Percentiles rank a stretch among this genome's conserved stretches.
Evolutionary conservation across 73 alveolate genomes (phyloP).

Genomic region (Paramecium tetraurelia): DNA sequence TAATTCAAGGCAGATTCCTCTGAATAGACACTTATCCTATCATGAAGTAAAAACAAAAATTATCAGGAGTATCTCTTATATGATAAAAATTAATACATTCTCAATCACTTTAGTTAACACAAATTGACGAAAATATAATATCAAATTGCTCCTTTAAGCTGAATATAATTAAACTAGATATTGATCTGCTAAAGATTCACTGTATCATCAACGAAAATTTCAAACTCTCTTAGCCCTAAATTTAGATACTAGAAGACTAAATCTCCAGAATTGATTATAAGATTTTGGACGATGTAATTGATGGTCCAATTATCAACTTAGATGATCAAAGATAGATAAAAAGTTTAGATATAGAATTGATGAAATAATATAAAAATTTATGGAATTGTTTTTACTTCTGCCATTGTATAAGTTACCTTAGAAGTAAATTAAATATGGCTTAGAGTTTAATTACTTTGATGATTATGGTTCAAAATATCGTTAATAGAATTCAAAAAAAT

Average conservation of each 20-base stretch:
- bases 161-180: not conserved
- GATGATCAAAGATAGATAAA: not conserved
- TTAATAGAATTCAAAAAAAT: not conserved
- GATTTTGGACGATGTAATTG: slow-evolving; percentile 9
- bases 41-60: not conserved
- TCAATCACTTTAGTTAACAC: not conserved
- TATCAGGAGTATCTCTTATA: not conserved
- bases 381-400: slow-evolving; percentile 36
- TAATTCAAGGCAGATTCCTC: not conserved
- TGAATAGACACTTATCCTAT: not conserved
- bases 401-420: not conserved
- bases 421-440: slow-evolving; percentile 4
- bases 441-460: slow-evolving; percentile 46
- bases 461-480: slow-evolving; percentile 39
- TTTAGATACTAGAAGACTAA: not conserved
- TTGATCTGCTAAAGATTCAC: not conserved
- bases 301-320: not conserved
- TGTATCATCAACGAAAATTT: not conserved
- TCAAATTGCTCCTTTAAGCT: not conserved
- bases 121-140: not conserved
- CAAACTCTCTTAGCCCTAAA: not conserved
- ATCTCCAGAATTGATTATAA: not conserved
- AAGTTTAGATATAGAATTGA: not conserved
- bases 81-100: not conserved
- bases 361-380: slow-evolving; percentile 37